Evolutionary conservation across 2,329 filamentous ascomycete genomes (phyloP), one percentile per base, ranked within the genome.

Genomic region (Ophiostoma himal-ulmi): DNA sequence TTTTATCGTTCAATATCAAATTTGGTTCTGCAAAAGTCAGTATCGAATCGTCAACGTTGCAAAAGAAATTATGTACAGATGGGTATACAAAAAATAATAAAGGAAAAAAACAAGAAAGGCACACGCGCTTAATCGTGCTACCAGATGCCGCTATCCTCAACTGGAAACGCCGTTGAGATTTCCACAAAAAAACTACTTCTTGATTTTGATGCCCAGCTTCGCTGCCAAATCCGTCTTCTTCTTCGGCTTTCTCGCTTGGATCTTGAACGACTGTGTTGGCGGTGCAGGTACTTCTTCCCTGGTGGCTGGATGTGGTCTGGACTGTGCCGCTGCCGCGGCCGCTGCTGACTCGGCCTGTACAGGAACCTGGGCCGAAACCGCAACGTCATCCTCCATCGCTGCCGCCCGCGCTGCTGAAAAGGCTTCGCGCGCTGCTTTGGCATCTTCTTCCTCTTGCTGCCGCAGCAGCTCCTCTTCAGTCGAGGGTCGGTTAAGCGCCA

Each of bases 121-220:
- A 20, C 14, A 65, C 4, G 14, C 36, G 36, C 20, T 36, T 3
- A 8, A 65, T 8, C 7, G 20, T 17, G 34, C 52, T 8, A 26
- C 14, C 48, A 30, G 26, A 60, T 30, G 54, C 26, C 5, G 1
- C 13, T 13, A 26, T 62, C 22, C 14, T 10, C 60, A 17, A 11
- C 22, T 5, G 17, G 22, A 60, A 60, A 60, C 22, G 54, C 14
- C 44, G 14, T 22, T 54, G n/a, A 30, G 6, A 22, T 5, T 22
- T 22, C 7, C 2, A 5, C 10, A 36, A n/a, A 36, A 30, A 5
- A 36, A 76, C 0, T 85, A 82, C 20, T 85, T 82, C 80, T 93
- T 94, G 84, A 92, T 95, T 83, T 97, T 97, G 76, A 97, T 94
- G 0, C 94, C 93, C 67, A 97, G 79, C 30, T 89, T 82, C 17